These are phyloP conservation scores for Collybia sordida DNA, from an alignment of 768 basidiomycete species.

Conservation along the genomic window DNA sequence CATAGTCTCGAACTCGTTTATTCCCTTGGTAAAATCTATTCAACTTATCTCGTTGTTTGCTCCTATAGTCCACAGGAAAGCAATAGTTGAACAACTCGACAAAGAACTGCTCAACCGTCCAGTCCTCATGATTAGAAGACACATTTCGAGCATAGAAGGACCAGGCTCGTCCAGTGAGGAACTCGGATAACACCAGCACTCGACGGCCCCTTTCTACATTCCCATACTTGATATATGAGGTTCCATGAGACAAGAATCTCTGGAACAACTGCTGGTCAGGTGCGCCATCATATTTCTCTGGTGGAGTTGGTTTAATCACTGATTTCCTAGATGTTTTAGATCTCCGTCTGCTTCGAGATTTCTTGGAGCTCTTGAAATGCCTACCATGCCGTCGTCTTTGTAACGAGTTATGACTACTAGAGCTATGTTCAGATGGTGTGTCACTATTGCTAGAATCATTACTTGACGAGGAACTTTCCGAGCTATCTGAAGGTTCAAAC, in stretches of 20 bases:
- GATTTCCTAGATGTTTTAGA: too few relatives aligned
- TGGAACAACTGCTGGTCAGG: constrained; percentile 9
- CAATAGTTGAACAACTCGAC: constrained; percentile 28
- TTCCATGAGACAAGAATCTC: constrained; percentile 14
- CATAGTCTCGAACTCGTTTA: constrained; percentile 24
- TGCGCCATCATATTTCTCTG: constrained; percentile 12
- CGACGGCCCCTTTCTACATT: constrained; percentile 9
- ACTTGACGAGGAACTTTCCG: too few relatives aligned
- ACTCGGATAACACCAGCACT: constrained; percentile 21
- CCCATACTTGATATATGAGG: constrained; percentile 17
- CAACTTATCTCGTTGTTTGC: constrained; percentile 23
- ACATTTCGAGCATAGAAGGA: constrained; percentile 25
- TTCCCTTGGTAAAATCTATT: constrained; percentile 17
- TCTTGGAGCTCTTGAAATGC: too few relatives aligned
- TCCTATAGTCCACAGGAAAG: constrained; percentile 28
- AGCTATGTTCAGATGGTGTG: too few relatives aligned
- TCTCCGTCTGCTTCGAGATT: too few relatives aligned
- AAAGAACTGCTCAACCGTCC: constrained; percentile 24
- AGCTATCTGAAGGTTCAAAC: too few relatives aligned
- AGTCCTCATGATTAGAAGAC: constrained; percentile 10
- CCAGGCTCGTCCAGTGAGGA: constrained; percentile 26
- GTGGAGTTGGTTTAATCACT: constrained; percentile 1
- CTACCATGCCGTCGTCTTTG: too few relatives aligned
- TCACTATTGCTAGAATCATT: too few relatives aligned
- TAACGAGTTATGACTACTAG: too few relatives aligned